Percentiles rank a stretch among this genome's conserved stretches.
Evolutionary conservation across 2,329 filamentous ascomycete species (phyloP).

Genomic region (Nemania sp.): DNA sequence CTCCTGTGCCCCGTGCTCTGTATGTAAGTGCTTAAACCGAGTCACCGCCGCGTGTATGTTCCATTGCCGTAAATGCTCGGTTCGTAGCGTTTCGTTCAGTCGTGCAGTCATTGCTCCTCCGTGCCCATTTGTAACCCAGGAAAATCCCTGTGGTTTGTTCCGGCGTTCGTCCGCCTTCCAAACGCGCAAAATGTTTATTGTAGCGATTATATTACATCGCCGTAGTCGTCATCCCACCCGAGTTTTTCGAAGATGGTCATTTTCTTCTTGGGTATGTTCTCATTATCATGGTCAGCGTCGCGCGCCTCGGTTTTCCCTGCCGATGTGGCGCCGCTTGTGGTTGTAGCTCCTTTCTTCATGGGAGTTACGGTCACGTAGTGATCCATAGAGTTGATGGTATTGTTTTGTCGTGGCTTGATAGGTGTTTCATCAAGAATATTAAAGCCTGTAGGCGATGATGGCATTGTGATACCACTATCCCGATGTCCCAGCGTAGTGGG

Average conservation of each 20-base stretch:
- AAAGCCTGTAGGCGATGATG: slow-evolving; percentile 33
- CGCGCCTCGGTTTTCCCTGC: neutral
- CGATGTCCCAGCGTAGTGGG: slow-evolving; percentile 25
- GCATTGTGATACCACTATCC: slow-evolving; percentile 39
- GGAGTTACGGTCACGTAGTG: slow-evolving; percentile 32
- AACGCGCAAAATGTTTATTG: too few relatives aligned
- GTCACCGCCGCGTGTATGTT: too few relatives aligned
- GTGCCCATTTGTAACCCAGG: too few relatives aligned
- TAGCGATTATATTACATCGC: slow-evolving; percentile 41
- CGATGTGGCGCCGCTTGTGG: slow-evolving; percentile 5
- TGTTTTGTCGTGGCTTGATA: slow-evolving; percentile 36
- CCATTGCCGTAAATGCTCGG: too few relatives aligned
- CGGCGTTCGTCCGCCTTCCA: too few relatives aligned
- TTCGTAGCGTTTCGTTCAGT: too few relatives aligned
- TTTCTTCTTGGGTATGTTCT: slow-evolving; percentile 32
- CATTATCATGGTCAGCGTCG: slow-evolving; percentile 16
- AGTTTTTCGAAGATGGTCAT: slow-evolving; percentile 57
- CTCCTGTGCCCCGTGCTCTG: too few relatives aligned
- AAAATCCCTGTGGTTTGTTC: too few relatives aligned
- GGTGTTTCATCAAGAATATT: slow-evolving; percentile 43
- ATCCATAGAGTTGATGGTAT: slow-evolving; percentile 25
- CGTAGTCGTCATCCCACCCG: slow-evolving; percentile 61
- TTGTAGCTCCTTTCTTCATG: slow-evolving; percentile 27
- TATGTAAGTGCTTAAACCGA: too few relatives aligned
- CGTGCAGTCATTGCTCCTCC: too few relatives aligned